Evolutionary conservation across 345 rosid genomes (phyloP).

Genomic region (Schrenkiella parvula): DNA sequence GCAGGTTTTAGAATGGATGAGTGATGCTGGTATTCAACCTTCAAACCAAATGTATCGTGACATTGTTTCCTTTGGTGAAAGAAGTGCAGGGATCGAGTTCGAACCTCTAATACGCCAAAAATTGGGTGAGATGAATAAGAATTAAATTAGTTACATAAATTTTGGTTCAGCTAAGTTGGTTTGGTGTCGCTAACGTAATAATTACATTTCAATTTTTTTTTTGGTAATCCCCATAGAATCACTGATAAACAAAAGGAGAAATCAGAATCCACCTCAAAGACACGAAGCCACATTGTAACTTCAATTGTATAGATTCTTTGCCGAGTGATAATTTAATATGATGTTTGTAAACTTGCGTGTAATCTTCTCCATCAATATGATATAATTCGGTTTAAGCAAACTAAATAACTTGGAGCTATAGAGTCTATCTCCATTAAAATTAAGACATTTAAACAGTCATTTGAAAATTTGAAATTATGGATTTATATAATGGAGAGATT

Average conservation of each 20-base stretch:
- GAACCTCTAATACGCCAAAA: constrained; percentile 49
- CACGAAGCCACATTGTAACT: constrained; percentile 9
- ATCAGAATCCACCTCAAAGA: background rate
- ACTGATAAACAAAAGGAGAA: constrained; percentile 22
- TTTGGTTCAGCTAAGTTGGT: background rate
- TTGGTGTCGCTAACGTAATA: background rate
- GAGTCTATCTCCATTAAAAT: background rate
- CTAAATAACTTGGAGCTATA: background rate
- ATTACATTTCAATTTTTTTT: background rate
- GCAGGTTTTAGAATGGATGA: constrained; percentile 90
- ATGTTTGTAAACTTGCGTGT: constrained; percentile 13
- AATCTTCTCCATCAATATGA: background rate
- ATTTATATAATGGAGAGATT: constrained; percentile 9
- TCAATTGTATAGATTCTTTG: background rate
- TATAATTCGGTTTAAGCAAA: background rate
- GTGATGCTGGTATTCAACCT: constrained; percentile 62
- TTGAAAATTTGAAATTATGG: background rate
- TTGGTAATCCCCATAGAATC: constrained; percentile 1
- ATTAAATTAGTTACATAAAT: background rate
- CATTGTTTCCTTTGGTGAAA: constrained; percentile 60
- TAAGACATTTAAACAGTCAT: background rate
- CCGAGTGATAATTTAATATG: background rate
- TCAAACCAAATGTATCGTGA: constrained; percentile 64
- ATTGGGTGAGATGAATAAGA: constrained; percentile 47
- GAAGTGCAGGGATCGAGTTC: constrained; percentile 57